A percentile compares a stretch with the other conserved stretches of the same genome.
These are phyloP conservation scores for Lunasporangiospora selenospora DNA, from an alignment of 192 early-diverging fungal species.

Conservation along the genomic window DNA sequence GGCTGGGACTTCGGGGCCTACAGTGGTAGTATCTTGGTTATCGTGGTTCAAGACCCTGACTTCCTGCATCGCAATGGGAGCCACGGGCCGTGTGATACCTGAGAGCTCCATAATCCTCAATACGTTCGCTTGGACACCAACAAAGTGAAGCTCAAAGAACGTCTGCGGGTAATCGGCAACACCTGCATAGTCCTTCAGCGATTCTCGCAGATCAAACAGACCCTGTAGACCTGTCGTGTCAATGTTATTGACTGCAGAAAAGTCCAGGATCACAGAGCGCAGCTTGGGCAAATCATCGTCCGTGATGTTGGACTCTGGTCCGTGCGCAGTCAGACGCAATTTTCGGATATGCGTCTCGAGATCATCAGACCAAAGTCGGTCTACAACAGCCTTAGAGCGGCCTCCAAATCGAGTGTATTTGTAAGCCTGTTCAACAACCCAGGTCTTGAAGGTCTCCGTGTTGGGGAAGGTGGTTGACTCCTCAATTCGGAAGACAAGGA, in stretches of 20 bases:
- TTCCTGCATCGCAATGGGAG: constrained; percentile 13
- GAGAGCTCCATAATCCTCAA: constrained; percentile 30
- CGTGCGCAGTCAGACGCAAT: constrained; percentile 18
- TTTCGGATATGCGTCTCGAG: constrained; percentile 21
- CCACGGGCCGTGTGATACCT: constrained; percentile 29
- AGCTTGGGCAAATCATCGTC: constrained; percentile 59
- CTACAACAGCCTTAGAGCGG: constrained; percentile 48
- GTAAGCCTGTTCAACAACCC: constrained; percentile 53
- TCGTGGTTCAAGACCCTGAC: constrained; percentile 8
- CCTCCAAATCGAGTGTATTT: constrained; percentile 50
- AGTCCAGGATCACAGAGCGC: constrained; percentile 80
- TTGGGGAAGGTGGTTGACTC: constrained; percentile 78
- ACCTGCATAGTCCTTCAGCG: constrained; percentile 42
- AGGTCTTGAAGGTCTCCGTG: constrained; percentile 59
- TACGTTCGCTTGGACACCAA: constrained; percentile 40
- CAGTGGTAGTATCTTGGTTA: background rate
- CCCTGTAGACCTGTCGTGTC: constrained; percentile 82
- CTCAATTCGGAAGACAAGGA: constrained; percentile 72
- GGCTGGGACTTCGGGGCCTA: background rate
- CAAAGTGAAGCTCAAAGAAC: constrained; percentile 51
- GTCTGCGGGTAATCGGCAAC: constrained; percentile 20
- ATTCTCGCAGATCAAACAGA: constrained; percentile 63
- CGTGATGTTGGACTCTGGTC: constrained; percentile 19
- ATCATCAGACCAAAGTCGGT: constrained; percentile 64
- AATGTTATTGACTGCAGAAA: constrained; percentile 78